Conservation (phyloP, 495 filamentous ascomycete genomes). For the Penicillium cataractarum region DNA sequence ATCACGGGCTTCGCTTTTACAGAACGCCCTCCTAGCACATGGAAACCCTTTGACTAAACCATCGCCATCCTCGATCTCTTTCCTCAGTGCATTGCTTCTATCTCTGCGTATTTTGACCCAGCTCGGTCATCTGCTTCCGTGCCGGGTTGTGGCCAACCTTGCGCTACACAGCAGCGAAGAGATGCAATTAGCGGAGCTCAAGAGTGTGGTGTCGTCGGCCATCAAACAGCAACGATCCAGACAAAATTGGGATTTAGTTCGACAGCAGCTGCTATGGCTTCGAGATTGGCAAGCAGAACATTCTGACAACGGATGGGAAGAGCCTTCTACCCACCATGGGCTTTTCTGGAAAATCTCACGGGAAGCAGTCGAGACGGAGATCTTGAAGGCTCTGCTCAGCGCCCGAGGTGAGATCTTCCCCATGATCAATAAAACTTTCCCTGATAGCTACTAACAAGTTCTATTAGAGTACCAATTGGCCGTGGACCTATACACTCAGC, state of each 20-base stretch:
- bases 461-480: conserved; percentile 67
- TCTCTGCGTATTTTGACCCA: conserved; percentile 67
- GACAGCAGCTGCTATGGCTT: conserved; percentile 79
- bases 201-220: conserved; percentile 60
- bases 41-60: conserved; percentile 72
- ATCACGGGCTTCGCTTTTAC: conserved; percentile 51
- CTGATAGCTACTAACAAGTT: conserved; percentile 17
- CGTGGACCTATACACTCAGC: conserved; percentile 64
- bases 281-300: conserved; percentile 70
- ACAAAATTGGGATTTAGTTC: conserved; percentile 66
- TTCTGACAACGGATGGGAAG: conserved; percentile 30
- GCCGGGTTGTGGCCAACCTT: conserved; percentile 52
- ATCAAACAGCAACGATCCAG: conserved; percentile 59
- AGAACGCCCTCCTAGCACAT: conserved; percentile 59
- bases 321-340: conserved; percentile 51
- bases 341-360: conserved; percentile 70
- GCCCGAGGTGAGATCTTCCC: conserved; percentile 58
- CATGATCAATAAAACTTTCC: background rate
- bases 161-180: conserved; percentile 53
- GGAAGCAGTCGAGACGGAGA: conserved; percentile 69
- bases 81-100: conserved; percentile 69
- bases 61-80: conserved; percentile 56
- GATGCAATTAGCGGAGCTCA: conserved; percentile 67
- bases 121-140: conserved; percentile 60
- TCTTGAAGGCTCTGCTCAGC: conserved; percentile 73